These are phyloP conservation scores for Triangularia setosa DNA, from an alignment of 2,329 filamentous ascomycete genomes.

Conservation along the genomic window DNA sequence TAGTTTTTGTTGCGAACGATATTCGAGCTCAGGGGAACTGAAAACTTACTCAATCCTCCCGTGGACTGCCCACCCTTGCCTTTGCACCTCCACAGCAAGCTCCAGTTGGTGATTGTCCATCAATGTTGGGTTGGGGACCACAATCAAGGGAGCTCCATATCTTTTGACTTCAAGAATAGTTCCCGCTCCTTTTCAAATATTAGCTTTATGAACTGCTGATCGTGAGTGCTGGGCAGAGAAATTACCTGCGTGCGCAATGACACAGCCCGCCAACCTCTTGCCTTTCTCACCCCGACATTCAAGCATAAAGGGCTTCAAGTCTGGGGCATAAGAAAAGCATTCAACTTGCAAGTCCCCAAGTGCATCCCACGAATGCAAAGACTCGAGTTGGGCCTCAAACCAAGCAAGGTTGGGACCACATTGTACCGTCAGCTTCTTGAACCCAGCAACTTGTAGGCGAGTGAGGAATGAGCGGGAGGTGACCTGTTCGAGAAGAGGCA, in stretches of 20 bases:
- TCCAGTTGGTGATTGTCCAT: constrained; percentile 90
- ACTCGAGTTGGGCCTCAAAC: constrained; percentile 38
- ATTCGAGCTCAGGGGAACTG: too few relatives aligned
- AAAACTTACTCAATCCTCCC: constrained; percentile 59
- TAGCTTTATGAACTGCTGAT: background rate
- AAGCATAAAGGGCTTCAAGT: constrained; percentile 57
- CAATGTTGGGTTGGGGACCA: constrained; percentile 79
- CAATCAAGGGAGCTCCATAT: constrained; percentile 70
- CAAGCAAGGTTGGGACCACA: constrained; percentile 67
- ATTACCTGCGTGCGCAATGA: constrained; percentile 86
- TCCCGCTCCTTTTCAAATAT: constrained; percentile 64
- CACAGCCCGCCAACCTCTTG: constrained; percentile 58
- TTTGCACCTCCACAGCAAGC: constrained; percentile 71
- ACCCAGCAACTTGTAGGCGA: constrained; percentile 55
- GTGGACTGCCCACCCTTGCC: constrained; percentile 72
- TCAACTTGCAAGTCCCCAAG: constrained; percentile 46
- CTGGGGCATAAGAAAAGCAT: constrained; percentile 64
- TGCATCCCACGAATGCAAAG: constrained; percentile 22
- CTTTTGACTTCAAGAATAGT: constrained; percentile 81
- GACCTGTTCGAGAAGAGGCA: constrained; percentile 62
- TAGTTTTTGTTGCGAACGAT: background rate
- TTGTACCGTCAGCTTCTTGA: constrained; percentile 72
- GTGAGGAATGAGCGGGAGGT: constrained; percentile 60
- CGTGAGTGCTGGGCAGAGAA: background rate
- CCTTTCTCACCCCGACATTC: constrained; percentile 46